Evolutionary conservation across 2,329 filamentous ascomycete genomes (phyloP).

Genomic region (Colletotrichum filicis): DNA sequence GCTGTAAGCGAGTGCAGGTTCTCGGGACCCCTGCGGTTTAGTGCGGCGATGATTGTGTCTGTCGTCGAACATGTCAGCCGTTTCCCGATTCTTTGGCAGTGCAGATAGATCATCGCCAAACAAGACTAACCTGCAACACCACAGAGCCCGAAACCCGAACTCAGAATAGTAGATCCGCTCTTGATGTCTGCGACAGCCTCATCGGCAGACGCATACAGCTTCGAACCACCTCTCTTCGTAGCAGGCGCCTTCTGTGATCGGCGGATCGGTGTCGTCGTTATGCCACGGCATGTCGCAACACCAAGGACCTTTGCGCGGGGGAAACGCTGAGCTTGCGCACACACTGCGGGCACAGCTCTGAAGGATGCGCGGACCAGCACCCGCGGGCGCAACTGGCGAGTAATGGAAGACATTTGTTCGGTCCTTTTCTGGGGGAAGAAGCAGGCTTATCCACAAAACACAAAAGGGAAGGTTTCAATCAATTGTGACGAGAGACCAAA

Average conservation of each 20-base stretch:
- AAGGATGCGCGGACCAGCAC: slow-evolving; percentile 24
- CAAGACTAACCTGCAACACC: slow-evolving; percentile 72
- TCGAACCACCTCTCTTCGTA: slow-evolving; percentile 50
- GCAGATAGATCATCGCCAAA: slow-evolving; percentile 36
- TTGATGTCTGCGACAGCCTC: slow-evolving; percentile 77
- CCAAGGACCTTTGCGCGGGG: slow-evolving; percentile 21
- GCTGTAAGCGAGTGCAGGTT: slow-evolving; percentile 76
- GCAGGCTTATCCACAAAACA: neutral
- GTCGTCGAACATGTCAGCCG: neutral
- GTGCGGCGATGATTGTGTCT: slow-evolving; percentile 78
- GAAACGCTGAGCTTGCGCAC: slow-evolving; percentile 27
- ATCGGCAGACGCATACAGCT: slow-evolving; percentile 67
- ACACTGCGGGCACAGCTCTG: slow-evolving; percentile 4
- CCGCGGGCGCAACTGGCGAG: slow-evolving; percentile 29
- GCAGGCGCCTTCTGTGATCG: slow-evolving; percentile 26
- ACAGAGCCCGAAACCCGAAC: slow-evolving; percentile 85
- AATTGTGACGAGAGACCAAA: neutral
- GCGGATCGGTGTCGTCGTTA: slow-evolving; percentile 7
- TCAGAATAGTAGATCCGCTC: slow-evolving; percentile 77
- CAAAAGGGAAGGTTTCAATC: neutral
- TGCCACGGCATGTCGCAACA: slow-evolving; percentile 17
- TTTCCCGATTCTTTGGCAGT: too few species aligned
- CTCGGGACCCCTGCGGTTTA: slow-evolving; percentile 69
- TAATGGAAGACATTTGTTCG: slow-evolving; percentile 18
- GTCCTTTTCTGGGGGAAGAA: too few species aligned